Base-by-base conservation (phyloP, 2,329 filamentous ascomycete genomes). In the Microcyclosporella mali region DNA sequence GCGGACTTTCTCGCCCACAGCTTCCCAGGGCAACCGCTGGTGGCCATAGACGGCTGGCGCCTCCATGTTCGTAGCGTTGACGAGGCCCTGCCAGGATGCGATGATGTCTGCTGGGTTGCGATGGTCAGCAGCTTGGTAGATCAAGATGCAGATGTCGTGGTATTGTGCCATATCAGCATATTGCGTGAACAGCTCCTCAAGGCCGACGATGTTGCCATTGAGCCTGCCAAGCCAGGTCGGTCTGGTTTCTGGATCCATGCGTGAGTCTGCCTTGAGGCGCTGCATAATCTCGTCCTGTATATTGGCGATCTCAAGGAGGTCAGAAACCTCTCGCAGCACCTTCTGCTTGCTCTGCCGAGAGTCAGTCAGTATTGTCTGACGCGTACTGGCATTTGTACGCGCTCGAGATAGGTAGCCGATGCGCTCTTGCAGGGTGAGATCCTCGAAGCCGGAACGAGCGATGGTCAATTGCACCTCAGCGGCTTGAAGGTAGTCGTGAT, bases 231-330 rank as follows among this genome's bases (percentile, higher is more conserved):
- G 64, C 45, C 85, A 67, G 17, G 84, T 77, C 1, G 70, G 66
- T 57, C 78, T 79, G 33, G 79, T 78, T 37, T 83, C 78, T 0
- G 72, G 67, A 10, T 73, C 69, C 29, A 95, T 75, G 33, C 92
- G 79, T 1, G 70, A 62, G 52, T 98, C 92, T 8, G 75, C 75
- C 59, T 75, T 79, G 40, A 98, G 70, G 34, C 87, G 78, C 60
- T 88, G 84, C 17, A 97, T 66, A 32, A 97, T 68, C 56, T 98
- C 92, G 60, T 95, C 87, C 64, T 98, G 92, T 40, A 98, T 92
- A 58, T 92, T 90, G 11, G 89, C 90, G 37, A 97, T 80, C 56
- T 98, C 92, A 8, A 98, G 79, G 33, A 94, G 73, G 53, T 92
- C 88, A 2, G 82, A 82, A 17, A 95, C 85, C 49, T 88, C 82